These are phyloP conservation scores for Lachnellula occidentalis DNA, from an alignment of 2,329 filamentous ascomycete species.

Conservation along the genomic window DNA sequence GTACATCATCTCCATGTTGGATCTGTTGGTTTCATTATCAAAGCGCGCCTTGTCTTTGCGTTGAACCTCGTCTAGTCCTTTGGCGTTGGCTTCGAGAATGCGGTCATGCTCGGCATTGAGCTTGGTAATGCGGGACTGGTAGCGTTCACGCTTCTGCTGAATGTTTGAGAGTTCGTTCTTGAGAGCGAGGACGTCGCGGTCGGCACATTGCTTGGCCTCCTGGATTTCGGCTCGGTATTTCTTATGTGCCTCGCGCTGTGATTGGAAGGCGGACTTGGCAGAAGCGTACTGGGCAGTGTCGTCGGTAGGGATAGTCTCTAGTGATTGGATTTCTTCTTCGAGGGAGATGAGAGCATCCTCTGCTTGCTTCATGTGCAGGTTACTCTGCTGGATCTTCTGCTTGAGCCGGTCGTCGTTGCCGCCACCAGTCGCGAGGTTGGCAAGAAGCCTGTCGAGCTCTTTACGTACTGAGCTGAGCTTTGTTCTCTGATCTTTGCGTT, in stretches of 20 bases:
- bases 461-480: slow-evolving; percentile 62
- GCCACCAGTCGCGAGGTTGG: slow-evolving; percentile 61
- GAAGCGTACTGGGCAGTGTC: slow-evolving; percentile 50
- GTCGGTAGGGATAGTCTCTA: slow-evolving; percentile 59
- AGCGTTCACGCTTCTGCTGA: slow-evolving; percentile 66
- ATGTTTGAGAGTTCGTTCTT: slow-evolving; percentile 59
- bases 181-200: slow-evolving; percentile 56
- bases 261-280: slow-evolving; percentile 49
- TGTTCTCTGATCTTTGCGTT: slow-evolving; percentile 69
- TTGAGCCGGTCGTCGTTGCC: slow-evolving; percentile 71
- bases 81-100: slow-evolving; percentile 61
- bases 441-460: slow-evolving; percentile 65
- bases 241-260: slow-evolving; percentile 41
- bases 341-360: slow-evolving; percentile 53
- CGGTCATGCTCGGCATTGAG: slow-evolving; percentile 67
- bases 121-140: slow-evolving; percentile 64
- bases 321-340: slow-evolving; percentile 54
- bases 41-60: slow-evolving; percentile 27
- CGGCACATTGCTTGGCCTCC: slow-evolving; percentile 54
- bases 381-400: slow-evolving; percentile 70
- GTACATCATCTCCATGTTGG: slow-evolving; percentile 22
- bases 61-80: slow-evolving; percentile 39
- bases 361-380: slow-evolving; percentile 64
- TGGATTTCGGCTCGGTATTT: slow-evolving; percentile 48
- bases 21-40: slow-evolving; percentile 24